Conservation (phyloP, 305 asterid genomes). For the Fraxinus baroniana region DNA sequence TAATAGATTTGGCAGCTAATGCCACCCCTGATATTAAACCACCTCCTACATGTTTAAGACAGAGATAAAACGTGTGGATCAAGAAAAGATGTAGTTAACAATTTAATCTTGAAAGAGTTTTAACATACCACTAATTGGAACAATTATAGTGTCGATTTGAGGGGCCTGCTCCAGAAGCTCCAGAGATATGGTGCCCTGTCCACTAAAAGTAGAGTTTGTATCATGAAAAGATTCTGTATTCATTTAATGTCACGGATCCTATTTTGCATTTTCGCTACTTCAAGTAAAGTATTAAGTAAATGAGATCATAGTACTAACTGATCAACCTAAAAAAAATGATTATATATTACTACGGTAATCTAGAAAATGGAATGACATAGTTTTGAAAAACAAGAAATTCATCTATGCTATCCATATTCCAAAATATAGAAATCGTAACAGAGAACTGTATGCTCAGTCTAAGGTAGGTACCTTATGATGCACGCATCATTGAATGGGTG, state of each 20-base stretch:
- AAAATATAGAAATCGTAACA: neutral
- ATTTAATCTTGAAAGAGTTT: slow-evolving; percentile 12
- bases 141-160: slow-evolving; percentile 68
- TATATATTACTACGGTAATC: neutral
- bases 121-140: slow-evolving; percentile 78
- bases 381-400: neutral
- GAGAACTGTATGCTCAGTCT: slow-evolving; percentile 7
- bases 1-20: slow-evolving; percentile 79
- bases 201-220: slow-evolving; percentile 43
- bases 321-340: neutral
- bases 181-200: slow-evolving; percentile 83
- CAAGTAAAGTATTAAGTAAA: neutral
- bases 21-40: slow-evolving; percentile 93
- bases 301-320: neutral
- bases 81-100: neutral
- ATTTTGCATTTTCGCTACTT: neutral
- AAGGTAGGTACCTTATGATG: slow-evolving; percentile 57
- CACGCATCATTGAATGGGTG: slow-evolving; percentile 83
- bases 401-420: neutral
- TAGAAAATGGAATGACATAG: neutral
- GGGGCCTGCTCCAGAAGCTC: slow-evolving; percentile 84
- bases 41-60: slow-evolving; percentile 52
- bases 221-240: neutral
- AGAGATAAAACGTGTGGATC: slow-evolving; percentile 11
- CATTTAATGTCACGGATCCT: neutral